Evolutionary conservation across 2,329 filamentous ascomycete species (phyloP).

Genomic region (Emergomyces pasteurianus): DNA sequence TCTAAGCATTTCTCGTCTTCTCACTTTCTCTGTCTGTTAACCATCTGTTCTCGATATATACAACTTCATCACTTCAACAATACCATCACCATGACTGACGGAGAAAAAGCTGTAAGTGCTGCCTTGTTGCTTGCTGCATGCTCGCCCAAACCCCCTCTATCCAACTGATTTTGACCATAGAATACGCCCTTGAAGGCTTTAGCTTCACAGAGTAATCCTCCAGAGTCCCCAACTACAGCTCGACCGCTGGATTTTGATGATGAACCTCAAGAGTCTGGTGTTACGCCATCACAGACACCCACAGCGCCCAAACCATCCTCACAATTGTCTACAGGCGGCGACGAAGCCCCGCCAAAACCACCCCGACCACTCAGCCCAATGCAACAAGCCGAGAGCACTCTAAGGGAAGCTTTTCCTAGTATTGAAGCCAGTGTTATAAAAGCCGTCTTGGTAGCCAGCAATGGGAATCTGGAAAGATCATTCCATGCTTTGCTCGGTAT

Average conservation of each 20-base stretch:
- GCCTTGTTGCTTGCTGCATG: background rate
- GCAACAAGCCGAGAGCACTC: conserved; percentile 73
- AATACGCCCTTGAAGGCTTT: conserved; percentile 26
- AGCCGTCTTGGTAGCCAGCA: conserved; percentile 76
- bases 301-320: conserved; percentile 16
- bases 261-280: conserved; percentile 37
- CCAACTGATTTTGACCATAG: conserved; percentile 16
- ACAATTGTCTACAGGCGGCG: conserved; percentile 12
- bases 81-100: conserved; percentile 7
- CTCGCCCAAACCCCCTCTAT: conserved; percentile 7
- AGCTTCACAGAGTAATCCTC: conserved; percentile 16
- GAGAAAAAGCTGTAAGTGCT: conserved; percentile 7
- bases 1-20: background rate
- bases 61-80: background rate
- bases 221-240: conserved; percentile 45
- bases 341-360: conserved; percentile 60
- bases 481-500: conserved; percentile 86
- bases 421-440: conserved; percentile 73
- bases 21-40: background rate
- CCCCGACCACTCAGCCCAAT: conserved; percentile 69
- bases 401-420: conserved; percentile 85
- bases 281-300: conserved; percentile 16
- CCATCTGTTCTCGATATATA: background rate
- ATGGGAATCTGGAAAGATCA: conserved; percentile 77
- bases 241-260: conserved; percentile 47